Percentiles rank a stretch among this genome's conserved stretches.
Evolutionary conservation across 805 yeast species (phyloP).

Genomic region (Ogataea corticis): DNA sequence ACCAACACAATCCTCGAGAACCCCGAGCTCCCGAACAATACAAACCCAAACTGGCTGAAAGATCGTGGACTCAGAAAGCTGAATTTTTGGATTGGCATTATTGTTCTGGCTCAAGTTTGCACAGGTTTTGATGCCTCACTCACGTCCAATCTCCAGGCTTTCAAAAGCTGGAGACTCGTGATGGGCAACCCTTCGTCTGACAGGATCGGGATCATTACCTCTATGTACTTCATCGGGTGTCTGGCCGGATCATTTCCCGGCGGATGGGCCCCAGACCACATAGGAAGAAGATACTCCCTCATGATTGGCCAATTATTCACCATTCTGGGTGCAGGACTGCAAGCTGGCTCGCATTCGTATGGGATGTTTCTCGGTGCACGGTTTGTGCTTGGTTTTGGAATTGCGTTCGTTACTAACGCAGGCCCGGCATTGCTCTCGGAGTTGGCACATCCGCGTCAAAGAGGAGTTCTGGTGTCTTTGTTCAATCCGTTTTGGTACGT

Average conservation of each 20-base stretch:
- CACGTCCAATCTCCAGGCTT: neutral
- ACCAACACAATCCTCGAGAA: neutral
- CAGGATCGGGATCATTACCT: neutral
- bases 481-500: conserved; percentile 47
- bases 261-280: conserved; percentile 5
- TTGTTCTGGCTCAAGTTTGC: neutral
- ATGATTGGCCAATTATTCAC: conserved; percentile 52
- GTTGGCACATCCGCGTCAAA: conserved; percentile 46
- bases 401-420: conserved; percentile 36
- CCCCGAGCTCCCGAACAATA: neutral
- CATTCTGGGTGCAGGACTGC: conserved; percentile 54
- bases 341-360: conserved; percentile 39
- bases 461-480: conserved; percentile 41
- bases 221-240: conserved; percentile 1
- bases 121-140: conserved; percentile 2
- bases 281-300: conserved; percentile 62
- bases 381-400: conserved; percentile 42
- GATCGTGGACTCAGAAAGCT: neutral
- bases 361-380: conserved; percentile 42
- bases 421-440: conserved; percentile 52
- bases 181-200: neutral
- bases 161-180: conserved; percentile 1
- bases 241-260: neutral
- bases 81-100: neutral
- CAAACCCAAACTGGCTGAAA: neutral